Percentiles rank a stretch among this genome's conserved stretches.
Evolutionary conservation across 306 rosid species (phyloP).

Genomic region (Chamaecrista fasciculata): DNA sequence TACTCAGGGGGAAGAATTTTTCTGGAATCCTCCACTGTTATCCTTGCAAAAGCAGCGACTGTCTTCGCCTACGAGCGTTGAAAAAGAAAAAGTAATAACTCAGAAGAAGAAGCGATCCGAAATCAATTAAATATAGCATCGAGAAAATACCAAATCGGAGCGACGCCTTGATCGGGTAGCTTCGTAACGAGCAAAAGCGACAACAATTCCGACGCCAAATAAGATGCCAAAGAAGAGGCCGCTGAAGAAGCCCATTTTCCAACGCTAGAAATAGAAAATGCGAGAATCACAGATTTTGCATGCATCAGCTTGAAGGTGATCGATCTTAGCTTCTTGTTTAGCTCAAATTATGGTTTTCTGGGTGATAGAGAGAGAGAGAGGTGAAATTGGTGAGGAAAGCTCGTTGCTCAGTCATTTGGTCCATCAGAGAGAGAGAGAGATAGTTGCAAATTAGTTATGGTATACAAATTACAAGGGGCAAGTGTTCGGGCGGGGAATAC

Average conservation of each 20-base stretch:
- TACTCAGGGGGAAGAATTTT: constrained; percentile 55
- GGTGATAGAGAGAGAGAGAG: constrained; percentile 14
- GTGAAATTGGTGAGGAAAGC: constrained; percentile 27
- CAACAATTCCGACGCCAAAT: constrained; percentile 59
- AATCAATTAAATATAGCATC: constrained; percentile 10
- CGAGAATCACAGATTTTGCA: constrained; percentile 8
- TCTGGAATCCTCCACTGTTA: constrained; percentile 85
- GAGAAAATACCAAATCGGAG: constrained; percentile 52
- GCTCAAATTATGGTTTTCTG: constrained; percentile 31
- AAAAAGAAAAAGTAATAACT: not conserved
- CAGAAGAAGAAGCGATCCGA: not conserved
- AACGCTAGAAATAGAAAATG: not conserved
- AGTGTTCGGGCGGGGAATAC: constrained; percentile 14
- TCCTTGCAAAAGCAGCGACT: constrained; percentile 71
- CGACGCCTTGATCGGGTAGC: constrained; percentile 67
- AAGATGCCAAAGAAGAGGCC: constrained; percentile 65
- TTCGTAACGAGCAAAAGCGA: constrained; percentile 59
- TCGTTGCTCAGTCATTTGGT: constrained; percentile 22
- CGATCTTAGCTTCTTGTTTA: not conserved
- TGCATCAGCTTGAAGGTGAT: not conserved
- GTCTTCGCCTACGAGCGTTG: constrained; percentile 58
- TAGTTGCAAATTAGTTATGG: constrained; percentile 4
- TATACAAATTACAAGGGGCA: no score
- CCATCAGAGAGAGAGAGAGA: not conserved
- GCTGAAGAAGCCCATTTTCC: constrained; percentile 57